Conservation (phyloP, 2,329 filamentous ascomycete species). For the Chrysoporthe austroafricana region DNA sequence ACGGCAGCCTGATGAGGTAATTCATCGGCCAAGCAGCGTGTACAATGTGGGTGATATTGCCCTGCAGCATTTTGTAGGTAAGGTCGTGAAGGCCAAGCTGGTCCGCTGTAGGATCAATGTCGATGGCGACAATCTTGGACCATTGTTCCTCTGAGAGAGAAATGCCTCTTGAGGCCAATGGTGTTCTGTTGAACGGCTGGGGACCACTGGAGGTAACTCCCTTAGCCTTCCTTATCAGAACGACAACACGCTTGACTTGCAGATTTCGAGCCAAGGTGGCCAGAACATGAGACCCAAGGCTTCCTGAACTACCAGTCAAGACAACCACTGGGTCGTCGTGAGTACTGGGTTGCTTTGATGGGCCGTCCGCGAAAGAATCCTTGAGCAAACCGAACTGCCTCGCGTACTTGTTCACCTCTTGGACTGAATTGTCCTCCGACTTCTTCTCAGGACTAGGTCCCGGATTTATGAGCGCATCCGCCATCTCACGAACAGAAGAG, state of each 20-base stretch:
- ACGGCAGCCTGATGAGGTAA: neutral
- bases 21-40: slow-evolving; percentile 14
- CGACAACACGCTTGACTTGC: neutral
- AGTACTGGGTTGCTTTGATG: neutral
- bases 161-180: neutral
- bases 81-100: neutral
- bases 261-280: neutral
- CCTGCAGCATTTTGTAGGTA: neutral
- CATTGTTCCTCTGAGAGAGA: neutral
- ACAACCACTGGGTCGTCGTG: neutral
- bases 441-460: neutral
- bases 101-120: neutral
- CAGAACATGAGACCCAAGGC: slow-evolving; percentile 6
- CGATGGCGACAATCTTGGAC: neutral
- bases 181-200: neutral
- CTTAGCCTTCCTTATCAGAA: neutral
- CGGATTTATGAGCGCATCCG: neutral
- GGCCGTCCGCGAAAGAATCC: neutral
- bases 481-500: neutral
- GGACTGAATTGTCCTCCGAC: neutral
- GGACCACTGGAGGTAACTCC: neutral
- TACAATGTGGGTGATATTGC: slow-evolving; percentile 5
- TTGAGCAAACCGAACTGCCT: neutral
- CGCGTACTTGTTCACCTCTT: neutral
- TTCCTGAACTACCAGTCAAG: slow-evolving; percentile 5